Evolutionary conservation across 116 monocot species (phyloP), one percentile per base, ranked within the genome.

Genomic region (Iris pallida): DNA sequence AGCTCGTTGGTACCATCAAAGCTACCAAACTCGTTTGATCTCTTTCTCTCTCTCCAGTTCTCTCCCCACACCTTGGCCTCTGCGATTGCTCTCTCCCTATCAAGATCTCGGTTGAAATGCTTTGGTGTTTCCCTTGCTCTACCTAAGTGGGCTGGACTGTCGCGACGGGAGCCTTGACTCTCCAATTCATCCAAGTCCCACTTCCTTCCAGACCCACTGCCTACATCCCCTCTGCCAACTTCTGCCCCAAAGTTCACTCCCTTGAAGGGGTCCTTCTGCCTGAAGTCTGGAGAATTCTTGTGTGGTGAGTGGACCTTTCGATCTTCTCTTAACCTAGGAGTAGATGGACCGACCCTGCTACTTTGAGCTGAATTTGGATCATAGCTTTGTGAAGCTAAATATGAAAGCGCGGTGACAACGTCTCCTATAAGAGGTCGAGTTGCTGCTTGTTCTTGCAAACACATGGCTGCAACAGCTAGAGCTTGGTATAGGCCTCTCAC

Each of bases 381-480:
- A 55, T 75, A 76, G 13, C 18, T 57, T 72, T 83, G 79, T 52
- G 83, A 79, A 61, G 83, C 83, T 41, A 72, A 66, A 47, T 85
- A 80, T 45, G 77, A 70, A 5, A 85, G 80, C 17, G 85, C 85
- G 6, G 85, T 85, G 61, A 85, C 85, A 11, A 85, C 77, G 68
- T 85, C 85, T 12, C 77, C 85, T 40, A 85, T 85, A 0, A 85
- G 71, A 55, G 85, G 85, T 15, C 85, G 45, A 52, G 77, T 74
- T 45, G 80, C 61, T 43, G 85, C 80, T 68, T 80, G 77, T 42
- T 85, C 85, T 46, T 85, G 85, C 68, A 85, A 77, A 57, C 85
- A 85, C 85, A 85, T 85, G 12, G 85, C 77, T 5, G 85, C 85
- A 61, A 85, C 77, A 10, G 80, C 85, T 48, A 85, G 60, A 43